Conservation (phyloP, 2,329 filamentous ascomycete genomes). For the Rhexocercosporidium sp. region DNA sequence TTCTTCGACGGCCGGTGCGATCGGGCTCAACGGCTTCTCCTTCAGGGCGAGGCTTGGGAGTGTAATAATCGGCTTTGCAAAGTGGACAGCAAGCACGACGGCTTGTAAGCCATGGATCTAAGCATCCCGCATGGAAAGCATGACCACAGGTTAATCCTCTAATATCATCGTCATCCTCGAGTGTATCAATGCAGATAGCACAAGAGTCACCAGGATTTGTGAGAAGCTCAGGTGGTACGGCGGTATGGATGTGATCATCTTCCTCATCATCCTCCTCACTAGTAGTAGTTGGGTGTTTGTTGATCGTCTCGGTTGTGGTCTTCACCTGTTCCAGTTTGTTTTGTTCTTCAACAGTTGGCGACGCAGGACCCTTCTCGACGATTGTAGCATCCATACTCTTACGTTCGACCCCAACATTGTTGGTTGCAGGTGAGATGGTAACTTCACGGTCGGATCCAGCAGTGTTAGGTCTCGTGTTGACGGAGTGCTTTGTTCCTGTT, state of each 20-base stretch:
- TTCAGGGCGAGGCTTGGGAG: constrained; percentile 80
- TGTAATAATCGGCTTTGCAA: constrained; percentile 97
- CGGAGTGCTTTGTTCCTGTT: constrained; percentile 44
- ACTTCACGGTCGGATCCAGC: constrained; percentile 28
- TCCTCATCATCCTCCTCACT: constrained; percentile 73
- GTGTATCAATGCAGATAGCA: constrained; percentile 91
- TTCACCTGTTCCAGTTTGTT: constrained; percentile 37
- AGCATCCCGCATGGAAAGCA: constrained; percentile 93
- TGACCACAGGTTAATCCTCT: constrained; percentile 96
- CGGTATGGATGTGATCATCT: constrained; percentile 78
- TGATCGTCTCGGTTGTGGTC: constrained; percentile 39
- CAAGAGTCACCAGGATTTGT: constrained; percentile 88
- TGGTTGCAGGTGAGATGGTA: constrained; percentile 25
- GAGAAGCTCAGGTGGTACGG: constrained; percentile 80
- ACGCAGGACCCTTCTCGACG: constrained; percentile 32
- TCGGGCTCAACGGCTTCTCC: constrained; percentile 38
- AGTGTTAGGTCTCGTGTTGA: constrained; percentile 33
- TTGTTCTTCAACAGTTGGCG: constrained; percentile 36
- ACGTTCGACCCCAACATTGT: constrained; percentile 23
- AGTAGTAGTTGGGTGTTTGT: constrained; percentile 42
- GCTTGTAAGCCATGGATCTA: constrained; percentile 96
- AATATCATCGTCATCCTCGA: constrained; percentile 95
- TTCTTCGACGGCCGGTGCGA: constrained; percentile 36
- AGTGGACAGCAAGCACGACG: constrained; percentile 94
- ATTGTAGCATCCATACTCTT: constrained; percentile 30